A percentile compares a stretch with the other conserved stretches of the same genome.
Conservation (phyloP, 2,329 filamentous ascomycete genomes). For the Colletotrichum siamense region DNA sequence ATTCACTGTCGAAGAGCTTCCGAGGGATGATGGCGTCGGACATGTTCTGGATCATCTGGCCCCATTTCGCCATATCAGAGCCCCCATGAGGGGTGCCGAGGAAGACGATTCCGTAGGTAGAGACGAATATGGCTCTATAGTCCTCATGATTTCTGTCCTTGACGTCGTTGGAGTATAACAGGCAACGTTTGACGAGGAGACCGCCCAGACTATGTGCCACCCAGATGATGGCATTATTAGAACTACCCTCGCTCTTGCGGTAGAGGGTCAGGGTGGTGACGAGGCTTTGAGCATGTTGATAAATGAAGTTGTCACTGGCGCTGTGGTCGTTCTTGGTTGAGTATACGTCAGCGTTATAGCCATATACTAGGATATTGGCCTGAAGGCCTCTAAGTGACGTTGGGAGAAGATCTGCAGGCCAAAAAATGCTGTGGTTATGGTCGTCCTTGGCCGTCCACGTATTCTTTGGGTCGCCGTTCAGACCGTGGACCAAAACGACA, state of each 20-base stretch:
- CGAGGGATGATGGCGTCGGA: constrained; percentile 68
- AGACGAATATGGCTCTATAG: constrained; percentile 72
- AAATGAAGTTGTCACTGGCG: constrained; percentile 70
- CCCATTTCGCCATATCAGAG: constrained; percentile 73
- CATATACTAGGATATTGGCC: constrained; percentile 73
- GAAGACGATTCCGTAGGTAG: constrained; percentile 79
- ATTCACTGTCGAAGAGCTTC: constrained; percentile 70
- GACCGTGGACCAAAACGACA: constrained; percentile 51
- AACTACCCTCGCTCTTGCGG: constrained; percentile 61
- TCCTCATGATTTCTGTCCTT: constrained; percentile 65
- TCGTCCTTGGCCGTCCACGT: constrained; percentile 66
- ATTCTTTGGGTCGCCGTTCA: constrained; percentile 63
- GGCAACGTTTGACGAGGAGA: constrained; percentile 72
- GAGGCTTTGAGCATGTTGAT: constrained; percentile 74
- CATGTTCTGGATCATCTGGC: constrained; percentile 70
- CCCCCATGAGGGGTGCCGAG: constrained; percentile 79
- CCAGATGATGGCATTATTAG: constrained; percentile 74
- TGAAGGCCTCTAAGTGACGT: constrained; percentile 58
- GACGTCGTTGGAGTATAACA: constrained; percentile 71
- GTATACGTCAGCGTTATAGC: constrained; percentile 74
- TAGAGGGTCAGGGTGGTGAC: constrained; percentile 67
- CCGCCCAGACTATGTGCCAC: constrained; percentile 78
- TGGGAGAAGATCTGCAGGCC: constrained; percentile 73
- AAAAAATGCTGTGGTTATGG: constrained; percentile 54
- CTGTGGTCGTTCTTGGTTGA: constrained; percentile 52